phyloP scores from a whole-genome alignment of 768 basidiomycete species.

The Suillus lakei region DNA sequence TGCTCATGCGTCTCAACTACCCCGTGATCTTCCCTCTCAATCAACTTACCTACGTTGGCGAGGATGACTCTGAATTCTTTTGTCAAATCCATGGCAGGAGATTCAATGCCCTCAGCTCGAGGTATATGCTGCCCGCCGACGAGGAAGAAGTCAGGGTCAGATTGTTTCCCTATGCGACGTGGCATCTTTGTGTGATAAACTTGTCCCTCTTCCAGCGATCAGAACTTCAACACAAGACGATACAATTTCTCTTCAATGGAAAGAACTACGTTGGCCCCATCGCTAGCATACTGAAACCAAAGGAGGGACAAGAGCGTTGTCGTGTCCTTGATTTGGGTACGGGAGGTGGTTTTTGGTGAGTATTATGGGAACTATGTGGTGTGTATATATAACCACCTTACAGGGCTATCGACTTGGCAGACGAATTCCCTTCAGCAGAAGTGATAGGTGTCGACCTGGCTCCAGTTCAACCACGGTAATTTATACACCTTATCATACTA shows the following conservation, averaged over 20 bases:
- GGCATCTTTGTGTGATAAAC: constrained; percentile 5
- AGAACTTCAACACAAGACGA: constrained; percentile 63
- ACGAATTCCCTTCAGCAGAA: constrained; percentile 69
- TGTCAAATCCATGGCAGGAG: constrained; percentile 54
- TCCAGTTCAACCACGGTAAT: constrained; percentile 72
- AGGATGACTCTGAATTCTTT: constrained; percentile 58
- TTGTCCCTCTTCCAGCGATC: constrained; percentile 51
- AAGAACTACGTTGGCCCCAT: constrained; percentile 72
- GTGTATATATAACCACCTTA: constrained; percentile 9
- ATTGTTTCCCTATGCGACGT: constrained; percentile 1
- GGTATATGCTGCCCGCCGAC: constrained; percentile 70
- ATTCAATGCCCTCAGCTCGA: constrained; percentile 57
- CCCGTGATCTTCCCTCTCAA: constrained; percentile 39
- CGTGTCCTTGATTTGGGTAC: constrained; percentile 72
- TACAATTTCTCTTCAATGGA: constrained; percentile 69
- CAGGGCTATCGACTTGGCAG: constrained; percentile 77
- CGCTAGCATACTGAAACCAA: constrained; percentile 52
- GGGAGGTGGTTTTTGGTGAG: constrained; percentile 65
- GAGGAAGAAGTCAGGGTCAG: constrained; percentile 65
- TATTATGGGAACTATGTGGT: constrained; percentile 11
- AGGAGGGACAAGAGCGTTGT: constrained; percentile 33
- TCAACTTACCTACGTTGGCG: constrained; percentile 43
- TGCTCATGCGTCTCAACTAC: constrained; percentile 35
- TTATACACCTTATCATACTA: constrained; percentile 10
- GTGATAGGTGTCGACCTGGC: constrained; percentile 75